These are phyloP conservation scores for Cordyceps cicadae DNA, from an alignment of 2,329 filamentous ascomycete genomes.

Conservation along the genomic window DNA sequence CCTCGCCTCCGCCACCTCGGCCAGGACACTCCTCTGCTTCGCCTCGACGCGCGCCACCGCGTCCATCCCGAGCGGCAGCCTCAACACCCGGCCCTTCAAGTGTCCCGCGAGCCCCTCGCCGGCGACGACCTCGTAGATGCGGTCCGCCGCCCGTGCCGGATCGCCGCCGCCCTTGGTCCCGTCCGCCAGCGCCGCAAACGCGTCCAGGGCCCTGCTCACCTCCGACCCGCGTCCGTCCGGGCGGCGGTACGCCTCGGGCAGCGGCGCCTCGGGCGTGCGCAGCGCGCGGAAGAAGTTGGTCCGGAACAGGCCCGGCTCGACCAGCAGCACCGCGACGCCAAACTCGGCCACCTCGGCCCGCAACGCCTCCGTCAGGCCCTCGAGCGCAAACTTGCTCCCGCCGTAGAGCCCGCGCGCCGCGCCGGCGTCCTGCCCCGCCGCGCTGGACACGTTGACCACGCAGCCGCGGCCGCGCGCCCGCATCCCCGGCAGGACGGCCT, in stretches of 20 bases:
- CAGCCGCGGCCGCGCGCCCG: constrained; percentile 32
- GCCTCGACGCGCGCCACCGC: constrained; percentile 7
- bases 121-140: constrained; percentile 44
- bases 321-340: constrained; percentile 33
- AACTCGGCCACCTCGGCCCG: constrained; percentile 34
- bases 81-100: neutral
- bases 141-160: constrained; percentile 36
- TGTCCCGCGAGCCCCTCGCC: constrained; percentile 27
- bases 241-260: constrained; percentile 20
- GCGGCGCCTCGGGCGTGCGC: constrained; percentile 17
- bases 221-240: constrained; percentile 16
- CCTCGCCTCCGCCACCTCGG: neutral
- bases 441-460: constrained; percentile 38
- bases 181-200: constrained; percentile 14
- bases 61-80: constrained; percentile 26
- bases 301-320: constrained; percentile 43
- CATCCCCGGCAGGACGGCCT: constrained; percentile 39
- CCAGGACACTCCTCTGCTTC: neutral
- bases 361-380: constrained; percentile 34
- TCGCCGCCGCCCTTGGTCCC: constrained; percentile 40
- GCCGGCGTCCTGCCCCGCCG: constrained; percentile 32
- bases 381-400: constrained; percentile 37
- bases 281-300: constrained; percentile 35
- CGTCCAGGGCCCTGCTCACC: constrained; percentile 23
- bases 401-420: constrained; percentile 35